Conservation (phyloP, 345 rosid genomes). For the Viola odorata region DNA sequence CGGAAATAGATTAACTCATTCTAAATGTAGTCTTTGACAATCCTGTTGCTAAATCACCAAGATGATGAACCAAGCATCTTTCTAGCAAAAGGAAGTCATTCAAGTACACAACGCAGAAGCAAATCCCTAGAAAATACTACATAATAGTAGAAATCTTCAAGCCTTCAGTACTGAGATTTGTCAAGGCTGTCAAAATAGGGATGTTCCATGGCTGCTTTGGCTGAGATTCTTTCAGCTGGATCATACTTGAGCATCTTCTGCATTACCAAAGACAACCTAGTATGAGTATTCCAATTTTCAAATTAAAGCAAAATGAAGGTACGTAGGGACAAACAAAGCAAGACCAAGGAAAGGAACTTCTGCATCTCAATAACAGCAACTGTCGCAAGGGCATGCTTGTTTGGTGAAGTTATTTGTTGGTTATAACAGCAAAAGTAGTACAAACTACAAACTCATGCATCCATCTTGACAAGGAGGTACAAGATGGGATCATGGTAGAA, state of each 20-base stretch:
- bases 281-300: neutral
- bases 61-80: conserved; percentile 33
- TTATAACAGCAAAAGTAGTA: too few species aligned
- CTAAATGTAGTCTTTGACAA: neutral
- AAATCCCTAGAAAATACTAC: conserved; percentile 1
- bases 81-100: conserved; percentile 1
- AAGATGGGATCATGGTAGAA: too few species aligned
- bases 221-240: conserved; percentile 82
- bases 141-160: neutral
- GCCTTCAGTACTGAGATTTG: conserved; percentile 78
- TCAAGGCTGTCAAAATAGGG: conserved; percentile 84
- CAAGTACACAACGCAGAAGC: neutral
- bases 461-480: too few species aligned
- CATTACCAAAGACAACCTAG: conserved; percentile 20
- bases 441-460: too few species aligned
- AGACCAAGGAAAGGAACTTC: neutral
- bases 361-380: neutral
- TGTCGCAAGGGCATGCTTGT: neutral
- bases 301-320: neutral
- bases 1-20: too few species aligned
- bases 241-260: conserved; percentile 80
- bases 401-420: neutral
- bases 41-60: conserved; percentile 36
- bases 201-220: conserved; percentile 86
- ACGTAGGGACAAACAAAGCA: neutral